These are phyloP conservation scores for Tolypocladium endophyticum DNA, from an alignment of 2,329 filamentous ascomycete species.

Conservation along the genomic window DNA sequence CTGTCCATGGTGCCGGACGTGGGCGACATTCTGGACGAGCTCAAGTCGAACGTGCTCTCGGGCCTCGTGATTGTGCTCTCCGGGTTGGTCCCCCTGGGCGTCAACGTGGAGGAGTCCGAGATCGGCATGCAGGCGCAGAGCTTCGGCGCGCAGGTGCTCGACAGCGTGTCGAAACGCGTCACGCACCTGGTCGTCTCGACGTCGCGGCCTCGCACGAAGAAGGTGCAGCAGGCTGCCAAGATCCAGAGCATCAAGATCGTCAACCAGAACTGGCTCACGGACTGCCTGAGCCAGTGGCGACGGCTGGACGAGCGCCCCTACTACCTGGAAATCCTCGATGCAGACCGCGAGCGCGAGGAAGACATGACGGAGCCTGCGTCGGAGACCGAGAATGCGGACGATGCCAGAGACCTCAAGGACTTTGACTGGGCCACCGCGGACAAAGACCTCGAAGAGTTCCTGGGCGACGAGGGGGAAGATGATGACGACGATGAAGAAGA, in stretches of 20 bases:
- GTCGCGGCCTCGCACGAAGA: constrained; percentile 69
- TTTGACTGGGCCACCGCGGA: constrained; percentile 56
- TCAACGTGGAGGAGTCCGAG: constrained; percentile 71
- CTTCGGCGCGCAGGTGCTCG: constrained; percentile 63
- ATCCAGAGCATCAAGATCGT: constrained; percentile 82
- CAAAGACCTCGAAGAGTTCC: constrained; percentile 66
- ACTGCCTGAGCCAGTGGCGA: constrained; percentile 76
- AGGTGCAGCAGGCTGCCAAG: constrained; percentile 77
- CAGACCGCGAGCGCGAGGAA: constrained; percentile 39
- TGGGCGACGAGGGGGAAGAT: constrained; percentile 45
- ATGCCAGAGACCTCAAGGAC: constrained; percentile 35
- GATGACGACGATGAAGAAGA: constrained; percentile 37
- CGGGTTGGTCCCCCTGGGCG: constrained; percentile 75
- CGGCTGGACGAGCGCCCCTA: constrained; percentile 71
- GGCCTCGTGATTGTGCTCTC: constrained; percentile 78
- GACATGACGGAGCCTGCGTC: constrained; percentile 21
- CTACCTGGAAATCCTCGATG: constrained; percentile 62
- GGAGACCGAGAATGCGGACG: constrained; percentile 18
- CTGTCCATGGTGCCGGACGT: constrained; percentile 64
- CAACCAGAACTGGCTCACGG: constrained; percentile 78
- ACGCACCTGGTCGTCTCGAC: constrained; percentile 68
- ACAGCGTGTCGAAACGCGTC: constrained; percentile 48
- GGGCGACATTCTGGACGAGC: constrained; percentile 67
- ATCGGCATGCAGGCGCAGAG: constrained; percentile 77
- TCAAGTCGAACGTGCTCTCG: constrained; percentile 68